These are phyloP conservation scores for Asterophora lycoperdoides DNA, from an alignment of 768 basidiomycete species.

Conservation along the genomic window DNA sequence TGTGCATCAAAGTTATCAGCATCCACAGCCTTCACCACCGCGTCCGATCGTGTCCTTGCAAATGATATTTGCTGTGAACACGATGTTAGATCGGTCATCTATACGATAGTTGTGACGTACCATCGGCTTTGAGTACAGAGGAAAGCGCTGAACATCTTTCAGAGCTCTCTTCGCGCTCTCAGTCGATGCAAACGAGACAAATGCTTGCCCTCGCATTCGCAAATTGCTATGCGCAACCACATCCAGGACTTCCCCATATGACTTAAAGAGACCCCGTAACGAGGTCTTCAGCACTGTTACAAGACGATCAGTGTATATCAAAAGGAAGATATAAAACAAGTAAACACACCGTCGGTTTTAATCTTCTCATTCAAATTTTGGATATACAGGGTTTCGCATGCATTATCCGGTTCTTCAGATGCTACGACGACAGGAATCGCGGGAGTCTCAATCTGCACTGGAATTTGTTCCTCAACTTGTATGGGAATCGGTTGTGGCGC, in stretches of 20 bases:
- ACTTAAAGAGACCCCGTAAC: conserved; percentile 83
- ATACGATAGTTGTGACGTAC: conserved; percentile 40
- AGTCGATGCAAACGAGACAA: conserved; percentile 83
- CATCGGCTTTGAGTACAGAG: conserved; percentile 96
- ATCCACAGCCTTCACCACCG: conserved; percentile 77
- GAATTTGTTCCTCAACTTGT: conserved; percentile 26
- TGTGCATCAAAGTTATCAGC: conserved; percentile 67
- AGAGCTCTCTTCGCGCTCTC: conserved; percentile 84
- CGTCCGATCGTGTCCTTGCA: conserved; percentile 84
- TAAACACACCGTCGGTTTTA: conserved; percentile 60
- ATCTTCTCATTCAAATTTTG: conserved; percentile 97
- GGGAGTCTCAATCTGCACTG: conserved; percentile 11
- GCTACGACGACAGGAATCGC: conserved; percentile 5
- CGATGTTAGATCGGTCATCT: conserved; percentile 1
- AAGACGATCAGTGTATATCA: conserved; percentile 3
- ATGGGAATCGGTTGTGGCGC: conserved; percentile 24
- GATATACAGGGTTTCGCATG: conserved; percentile 88
- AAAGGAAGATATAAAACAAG: neutral
- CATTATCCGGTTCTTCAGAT: conserved; percentile 39
- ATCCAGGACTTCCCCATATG: conserved; percentile 89
- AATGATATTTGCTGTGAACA: conserved; percentile 85
- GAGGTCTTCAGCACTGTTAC: conserved; percentile 80
- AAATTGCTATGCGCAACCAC: conserved; percentile 95
- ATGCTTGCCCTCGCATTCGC: conserved; percentile 98
- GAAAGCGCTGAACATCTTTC: conserved; percentile 92